phyloP scores from a whole-genome alignment of 352 stramenopile species.

The Elongisporangium senticosum region DNA sequence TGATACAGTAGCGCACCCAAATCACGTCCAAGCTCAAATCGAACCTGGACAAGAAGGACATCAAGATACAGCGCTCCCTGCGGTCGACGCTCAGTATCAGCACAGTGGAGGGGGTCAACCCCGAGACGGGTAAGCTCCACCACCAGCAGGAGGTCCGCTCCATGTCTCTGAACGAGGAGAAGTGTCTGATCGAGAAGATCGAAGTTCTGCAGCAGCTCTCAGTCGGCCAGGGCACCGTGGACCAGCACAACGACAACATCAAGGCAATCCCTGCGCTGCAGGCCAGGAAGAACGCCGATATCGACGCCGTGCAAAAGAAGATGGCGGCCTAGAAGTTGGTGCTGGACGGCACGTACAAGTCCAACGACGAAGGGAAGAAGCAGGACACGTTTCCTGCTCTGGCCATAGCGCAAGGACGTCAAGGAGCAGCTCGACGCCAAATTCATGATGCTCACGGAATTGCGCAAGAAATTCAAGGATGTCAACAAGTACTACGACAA shows the following conservation, averaged over 20 bases:
- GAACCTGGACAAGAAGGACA: conserved; percentile 78
- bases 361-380: conserved; percentile 88
- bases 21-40: conserved; percentile 78
- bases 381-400: conserved; percentile 80
- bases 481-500: conserved; percentile 93
- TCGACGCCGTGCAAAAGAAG: conserved; percentile 91
- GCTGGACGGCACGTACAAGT: conserved; percentile 87
- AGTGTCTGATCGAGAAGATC: conserved; percentile 97
- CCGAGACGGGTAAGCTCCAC: conserved; percentile 86
- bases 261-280: conserved; percentile 72
- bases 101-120: conserved; percentile 87
- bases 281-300: conserved; percentile 92
- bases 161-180: conserved; percentile 95
- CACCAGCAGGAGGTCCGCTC: conserved; percentile 92
- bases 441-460: conserved; percentile 80
- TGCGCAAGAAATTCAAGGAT: conserved; percentile 88
- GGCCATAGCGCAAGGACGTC: conserved; percentile 84
- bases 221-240: conserved; percentile 76
- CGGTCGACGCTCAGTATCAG: conserved; percentile 83
- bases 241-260: conserved; percentile 76
- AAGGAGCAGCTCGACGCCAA: conserved; percentile 90
- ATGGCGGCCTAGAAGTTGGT: conserved; percentile 84
- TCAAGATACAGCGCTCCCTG: conserved; percentile 62
- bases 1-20: conserved; percentile 82
- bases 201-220: conserved; percentile 85